These are phyloP conservation scores for Aspergillus fructus DNA, from an alignment of 2,329 filamentous ascomycete genomes.

Conservation along the genomic window DNA sequence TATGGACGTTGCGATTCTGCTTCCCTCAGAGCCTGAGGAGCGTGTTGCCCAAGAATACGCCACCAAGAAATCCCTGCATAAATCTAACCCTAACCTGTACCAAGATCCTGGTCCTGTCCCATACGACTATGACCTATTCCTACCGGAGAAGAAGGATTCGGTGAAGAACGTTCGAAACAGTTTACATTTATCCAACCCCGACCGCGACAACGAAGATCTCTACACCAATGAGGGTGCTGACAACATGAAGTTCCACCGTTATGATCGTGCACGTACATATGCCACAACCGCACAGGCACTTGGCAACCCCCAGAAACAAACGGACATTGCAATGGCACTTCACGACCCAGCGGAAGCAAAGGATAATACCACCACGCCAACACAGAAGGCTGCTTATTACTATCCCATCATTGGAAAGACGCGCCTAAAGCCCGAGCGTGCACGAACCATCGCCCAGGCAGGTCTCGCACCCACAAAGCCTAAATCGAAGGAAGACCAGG, in stretches of 20 bases:
- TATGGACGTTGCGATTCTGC: conserved; percentile 59
- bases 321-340: conserved; percentile 59
- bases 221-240: conserved; percentile 49
- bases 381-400: conserved; percentile 59
- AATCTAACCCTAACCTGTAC: conserved; percentile 50
- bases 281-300: conserved; percentile 56
- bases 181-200: conserved; percentile 53
- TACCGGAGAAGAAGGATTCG: conserved; percentile 50
- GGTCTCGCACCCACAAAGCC: conserved; percentile 39
- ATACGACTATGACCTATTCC: conserved; percentile 61
- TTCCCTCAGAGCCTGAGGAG: conserved; percentile 52
- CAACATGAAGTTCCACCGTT: conserved; percentile 51
- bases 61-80: conserved; percentile 48
- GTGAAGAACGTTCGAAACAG: conserved; percentile 56
- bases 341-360: conserved; percentile 49
- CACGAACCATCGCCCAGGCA: conserved; percentile 44
- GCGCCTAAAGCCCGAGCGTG: conserved; percentile 52
- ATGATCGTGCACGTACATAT: conserved; percentile 60
- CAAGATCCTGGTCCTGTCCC: conserved; percentile 54
- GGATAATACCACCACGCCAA: conserved; percentile 22
- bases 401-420: conserved; percentile 60
- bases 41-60: conserved; percentile 49
- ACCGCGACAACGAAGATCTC: conserved; percentile 53
- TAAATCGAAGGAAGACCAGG: conserved; percentile 46
- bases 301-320: conserved; percentile 53